Base-by-base conservation (phyloP, 768 basidiomycete genomes). In the Mycena belliarum region DNA sequence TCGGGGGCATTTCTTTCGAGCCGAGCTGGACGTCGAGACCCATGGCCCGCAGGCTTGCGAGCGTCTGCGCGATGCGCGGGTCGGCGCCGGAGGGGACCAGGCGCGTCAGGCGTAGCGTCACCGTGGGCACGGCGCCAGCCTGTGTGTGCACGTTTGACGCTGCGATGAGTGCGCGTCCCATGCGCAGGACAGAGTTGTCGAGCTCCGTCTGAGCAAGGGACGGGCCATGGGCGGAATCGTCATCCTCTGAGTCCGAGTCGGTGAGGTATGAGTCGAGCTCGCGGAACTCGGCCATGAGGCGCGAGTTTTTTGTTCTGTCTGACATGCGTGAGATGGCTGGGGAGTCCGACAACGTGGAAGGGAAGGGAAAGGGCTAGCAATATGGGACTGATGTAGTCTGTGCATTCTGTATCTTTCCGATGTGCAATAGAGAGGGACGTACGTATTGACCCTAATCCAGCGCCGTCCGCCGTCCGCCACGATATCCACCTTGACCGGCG, bases 371-470 rank as follows among this genome's bases (percentile, higher is more conserved):
- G n/a, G n/a, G n/a, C n/a, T n/a, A n/a, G n/a, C n/a, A n/a, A n/a
- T n/a, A n/a, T n/a, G n/a, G n/a, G n/a, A n/a, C n/a, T n/a, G n/a
- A n/a, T n/a, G n/a, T n/a, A n/a, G n/a, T n/a, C n/a, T n/a, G n/a
- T n/a, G n/a, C n/a, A n/a, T n/a, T n/a, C n/a, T n/a, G n/a, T n/a
- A n/a, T n/a, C n/a, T n/a, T n/a, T n/a, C 51, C 54, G 51, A 45
- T 18, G n/a, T 32, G n/a, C 44, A 25, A 41, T 40, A 38, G 8
- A 26, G n/a, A 16, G 21, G 21, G 33, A 83, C 88, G 68, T 67
- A 93, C 93, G 93, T 94, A 72, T 94, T 95, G 33, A 95, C 82
- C 63, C 92, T 82, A 38, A 92, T 85, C 94, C 94, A 96, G 4
- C 76, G 74, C 23, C 80, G 74, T 1, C 93, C 93, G 41, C 85